Base-by-base conservation (phyloP, 1,139 yeast genomes). In the Petasospora fabianii region DNA sequence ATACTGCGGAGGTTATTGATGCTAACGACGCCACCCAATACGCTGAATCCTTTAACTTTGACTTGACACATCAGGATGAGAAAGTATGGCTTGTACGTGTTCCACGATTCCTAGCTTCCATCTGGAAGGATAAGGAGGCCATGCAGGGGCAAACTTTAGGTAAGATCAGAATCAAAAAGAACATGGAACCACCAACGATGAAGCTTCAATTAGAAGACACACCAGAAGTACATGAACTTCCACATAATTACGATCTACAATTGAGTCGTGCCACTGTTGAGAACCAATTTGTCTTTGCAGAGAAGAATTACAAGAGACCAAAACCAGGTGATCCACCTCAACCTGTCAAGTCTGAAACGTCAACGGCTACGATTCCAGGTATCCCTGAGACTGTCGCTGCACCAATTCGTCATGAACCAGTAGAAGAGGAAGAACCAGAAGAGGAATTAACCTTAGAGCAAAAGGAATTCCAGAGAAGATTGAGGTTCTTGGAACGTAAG, bases 1-100 rank as follows among this genome's bases (percentile, higher is more conserved):
- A 66, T 26, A 60, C 59, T 38, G 71, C 66, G 27, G 67, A 65
- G 44, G 65, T 65, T 17, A 59, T 66, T 30, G 71, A 66, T 47
- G 66, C 69, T 45, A 66, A 66, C 44, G 71, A 66, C 51, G 55
- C 63, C 27, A 61, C 58, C 27, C 61, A 59, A 38, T 63, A 58
- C 38, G 64, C 78, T 43, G 88, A 82, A 56, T 46, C 52, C 6
- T 64, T 84, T 36, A 84, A 83, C 56, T 64, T 84, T 67, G 77
- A 81, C 53, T 56, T 83, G 34, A 48, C 63, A 7, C 62, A 65
- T 22, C 76, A 80, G 10, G 66, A 64, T 34, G 80, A 79, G 51
- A 87, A 87, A 54, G 82, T 92, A 30, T 92, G 98, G 98, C 68
- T 92, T 21, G 96, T 92, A 20, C 78, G 95, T 53, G 66, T 92